Base-by-base conservation (phyloP, 2,329 filamentous ascomycete genomes). In the Paecilomyces dactylethromorphus region DNA sequence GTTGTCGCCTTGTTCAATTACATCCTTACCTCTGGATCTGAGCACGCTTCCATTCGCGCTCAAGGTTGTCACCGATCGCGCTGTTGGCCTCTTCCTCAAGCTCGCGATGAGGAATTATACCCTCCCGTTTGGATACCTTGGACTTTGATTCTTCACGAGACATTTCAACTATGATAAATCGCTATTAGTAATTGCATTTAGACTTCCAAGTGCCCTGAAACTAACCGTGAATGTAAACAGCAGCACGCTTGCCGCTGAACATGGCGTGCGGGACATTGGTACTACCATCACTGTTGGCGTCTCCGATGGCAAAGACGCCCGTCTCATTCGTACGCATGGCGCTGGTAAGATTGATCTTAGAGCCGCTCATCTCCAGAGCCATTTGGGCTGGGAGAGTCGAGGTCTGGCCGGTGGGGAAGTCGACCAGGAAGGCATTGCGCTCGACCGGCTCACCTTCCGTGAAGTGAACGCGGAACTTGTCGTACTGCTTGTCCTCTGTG, bases 241-340 rank as follows among this genome's bases (percentile, higher is more conserved):
- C 84, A 0, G 83, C 75, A 31, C 78, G 70, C 76, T 87, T 87
- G 2, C 84, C 84, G 12, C 74, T 81, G 65, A 76, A 87, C 65
- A 87, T 78, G 0, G 85, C 84, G 61, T 86, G 84, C 0, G 83
- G 83, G 0, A 87, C 79, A 62, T 87, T 87, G 2, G 83, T 86
- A 8, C 76, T 74, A n/a, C 81, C 80, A 56, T 86, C 84, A 32
- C 78, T 79, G 69, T 87, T 87, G 12, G 80, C 80, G 62, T 87
- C 84, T 0, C 85, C 84, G 21, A 87, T 69, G 4, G 82, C 84
- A 63, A 81, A 87, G 0, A 86, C 78, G 1, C 83, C 83, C 0
- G 72, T 66, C 3, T 84, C 65, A 56, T 79, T 86, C 0, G 84
- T 85, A 13, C 73, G 64, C 59, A 82, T 74, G 0, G 79, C 81